phyloP scores from a whole-genome alignment of 1,139 yeast species.

The Candida sp. region DNA sequence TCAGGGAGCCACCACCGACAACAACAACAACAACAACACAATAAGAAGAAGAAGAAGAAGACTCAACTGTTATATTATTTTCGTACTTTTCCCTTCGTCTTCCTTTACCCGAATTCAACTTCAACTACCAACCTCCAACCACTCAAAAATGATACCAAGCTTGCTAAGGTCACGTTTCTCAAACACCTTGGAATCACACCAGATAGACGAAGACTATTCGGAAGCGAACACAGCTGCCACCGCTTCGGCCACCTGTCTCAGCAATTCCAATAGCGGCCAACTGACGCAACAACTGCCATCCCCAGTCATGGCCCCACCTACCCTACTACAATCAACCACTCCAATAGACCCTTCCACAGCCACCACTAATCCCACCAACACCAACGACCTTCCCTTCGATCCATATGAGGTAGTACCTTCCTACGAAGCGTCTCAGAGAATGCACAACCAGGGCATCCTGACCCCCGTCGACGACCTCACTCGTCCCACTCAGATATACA shows the following conservation, averaged over 20 bases:
- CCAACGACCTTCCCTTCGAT: constrained; percentile 19
- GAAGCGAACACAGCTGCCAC: constrained; percentile 14
- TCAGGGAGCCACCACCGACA: not conserved
- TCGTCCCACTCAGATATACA: constrained; percentile 11
- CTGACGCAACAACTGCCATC: not conserved
- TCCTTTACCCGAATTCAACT: not conserved
- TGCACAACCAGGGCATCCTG: constrained; percentile 24
- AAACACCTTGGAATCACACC: constrained; percentile 36
- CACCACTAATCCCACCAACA: not conserved
- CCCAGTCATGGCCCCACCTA: constrained; percentile 8
- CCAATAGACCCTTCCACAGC: too few species aligned
- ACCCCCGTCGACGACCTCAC: not conserved
- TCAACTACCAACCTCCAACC: not conserved
- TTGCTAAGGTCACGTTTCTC: constrained; percentile 31
- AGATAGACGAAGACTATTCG: constrained; percentile 40
- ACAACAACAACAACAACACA: too few species aligned
- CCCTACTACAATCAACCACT: not conserved
- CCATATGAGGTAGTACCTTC: constrained; percentile 49
- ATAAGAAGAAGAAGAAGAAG: not conserved
- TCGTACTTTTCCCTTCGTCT: not conserved
- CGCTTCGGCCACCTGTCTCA: not conserved
- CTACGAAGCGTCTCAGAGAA: constrained; percentile 47
- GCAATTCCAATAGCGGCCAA: not conserved
- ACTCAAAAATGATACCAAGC: constrained; percentile 15
- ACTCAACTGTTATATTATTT: not conserved